phyloP scores from a whole-genome alignment of 139 green algal species.

The Micromonas commoda region DNA sequence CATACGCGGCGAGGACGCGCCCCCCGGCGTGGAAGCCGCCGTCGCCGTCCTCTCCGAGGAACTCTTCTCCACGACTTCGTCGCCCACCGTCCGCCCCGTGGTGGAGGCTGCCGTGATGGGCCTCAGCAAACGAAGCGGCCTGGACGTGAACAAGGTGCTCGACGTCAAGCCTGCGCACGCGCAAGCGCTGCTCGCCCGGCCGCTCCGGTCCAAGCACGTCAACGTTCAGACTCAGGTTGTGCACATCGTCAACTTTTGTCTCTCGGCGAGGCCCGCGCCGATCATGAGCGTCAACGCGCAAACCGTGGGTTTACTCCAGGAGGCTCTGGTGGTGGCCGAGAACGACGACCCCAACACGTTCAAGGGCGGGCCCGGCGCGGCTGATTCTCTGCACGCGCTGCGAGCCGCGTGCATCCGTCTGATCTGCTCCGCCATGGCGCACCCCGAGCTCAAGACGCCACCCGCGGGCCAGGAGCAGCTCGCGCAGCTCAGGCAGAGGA shows the following conservation, averaged over 20 bases:
- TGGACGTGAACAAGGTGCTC: conserved; percentile 40
- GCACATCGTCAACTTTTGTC: conserved; percentile 44
- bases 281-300: conserved; percentile 37
- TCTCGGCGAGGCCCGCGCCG: conserved; percentile 43
- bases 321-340: conserved; percentile 51
- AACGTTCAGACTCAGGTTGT: conserved; percentile 46
- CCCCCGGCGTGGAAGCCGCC: conserved; percentile 33
- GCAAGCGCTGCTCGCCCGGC: conserved; percentile 27
- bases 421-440: conserved; percentile 60
- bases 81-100: conserved; percentile 30
- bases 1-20: not conserved
- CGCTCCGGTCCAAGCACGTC: conserved; percentile 27
- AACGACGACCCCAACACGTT: conserved; percentile 39
- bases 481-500: conserved; percentile 36
- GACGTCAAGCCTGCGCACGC: conserved; percentile 21
- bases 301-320: conserved; percentile 42
- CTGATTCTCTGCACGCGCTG: conserved; percentile 46
- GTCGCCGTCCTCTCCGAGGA: conserved; percentile 38
- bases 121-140: conserved; percentile 24
- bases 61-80: conserved; percentile 36
- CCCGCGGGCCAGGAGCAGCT: not conserved
- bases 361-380: conserved; percentile 3
- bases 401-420: conserved; percentile 69
- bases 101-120: conserved; percentile 42
- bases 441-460: conserved; percentile 55